Evolutionary conservation across 768 basidiomycete species (phyloP), one percentile per base, ranked within the genome.

Genomic region (Mrakia frigida): DNA sequence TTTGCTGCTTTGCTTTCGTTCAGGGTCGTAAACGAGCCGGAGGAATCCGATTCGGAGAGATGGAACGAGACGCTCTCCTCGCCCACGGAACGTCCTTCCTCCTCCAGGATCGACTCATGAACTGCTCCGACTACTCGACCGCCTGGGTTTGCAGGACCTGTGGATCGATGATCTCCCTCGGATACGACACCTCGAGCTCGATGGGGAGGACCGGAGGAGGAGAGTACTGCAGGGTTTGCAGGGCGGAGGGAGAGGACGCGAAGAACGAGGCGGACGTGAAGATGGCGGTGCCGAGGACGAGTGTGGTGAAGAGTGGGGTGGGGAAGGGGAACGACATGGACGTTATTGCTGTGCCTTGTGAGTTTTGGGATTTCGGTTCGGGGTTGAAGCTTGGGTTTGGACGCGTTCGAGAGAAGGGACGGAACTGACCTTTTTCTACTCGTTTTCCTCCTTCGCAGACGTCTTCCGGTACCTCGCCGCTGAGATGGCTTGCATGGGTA

Each of bases 31-130:
- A 98, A 88, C 92, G 94, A 74, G 93, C 92, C 61, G 97, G 97
- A 81, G 97, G 97, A 81, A 99, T 99, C 82, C 94, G 97, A 74
- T 98, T 99, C 82, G 97, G 97, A 80, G 97, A 99, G 86, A 99
- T 99, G 97, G 97, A 99, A 84, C 92, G 97, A 73, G 97, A 99
- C 82, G 97, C 97, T 16, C 88, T 99, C 71, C 95, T 99, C 80
- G 97, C 97, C 4, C 97, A 99, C 84, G 97, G 97, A 63, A 97
- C 97, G 21, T 94, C 95, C 2, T 99, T 97, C 90, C 87, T 99
- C 56, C 88, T 99, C 33, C 97, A 99, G 86, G 97, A 99, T 85
- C 88, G 97, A 75, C 85, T 99, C 82, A 98, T 99, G 97, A 99
- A 99, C 85, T 99, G 97, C 82, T 98, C 96, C 37, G 97, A 99